Conservation (phyloP, 306 rosid species). For the Hippophae tibetana region DNA sequence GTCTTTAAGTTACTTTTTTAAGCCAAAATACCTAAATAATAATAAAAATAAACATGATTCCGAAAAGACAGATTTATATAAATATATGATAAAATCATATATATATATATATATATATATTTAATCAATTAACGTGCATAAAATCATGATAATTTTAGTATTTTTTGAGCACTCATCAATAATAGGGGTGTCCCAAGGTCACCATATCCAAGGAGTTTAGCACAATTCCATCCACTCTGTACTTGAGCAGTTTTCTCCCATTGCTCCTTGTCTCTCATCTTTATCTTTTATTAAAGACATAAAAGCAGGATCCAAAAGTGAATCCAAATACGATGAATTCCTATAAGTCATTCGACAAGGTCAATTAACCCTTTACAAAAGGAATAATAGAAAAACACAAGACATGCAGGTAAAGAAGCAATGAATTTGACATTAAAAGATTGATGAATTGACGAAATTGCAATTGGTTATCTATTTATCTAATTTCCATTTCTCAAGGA, state of each 20-base stretch:
- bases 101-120: no score
- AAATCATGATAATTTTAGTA: no score
- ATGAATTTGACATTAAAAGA: neutral
- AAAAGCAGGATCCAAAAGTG: constrained; percentile 94
- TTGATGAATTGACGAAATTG: neutral
- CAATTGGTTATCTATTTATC: no score
- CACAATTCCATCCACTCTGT: constrained; percentile 69
- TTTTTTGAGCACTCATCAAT: no score
- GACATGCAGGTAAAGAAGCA: neutral
- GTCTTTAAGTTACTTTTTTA: no score
- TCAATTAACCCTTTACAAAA: constrained; percentile 7
- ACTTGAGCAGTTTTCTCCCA: constrained; percentile 97
- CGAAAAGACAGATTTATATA: no score
- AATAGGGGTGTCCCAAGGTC: constrained; percentile 57
- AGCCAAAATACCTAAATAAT: no score
- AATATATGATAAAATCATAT: no score
- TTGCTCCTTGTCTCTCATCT: constrained; percentile 88
- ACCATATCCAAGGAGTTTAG: constrained; percentile 81
- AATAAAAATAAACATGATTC: no score
- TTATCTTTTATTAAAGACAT: constrained; percentile 98
- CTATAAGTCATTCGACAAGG: constrained; percentile 31
- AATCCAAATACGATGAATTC: constrained; percentile 69
- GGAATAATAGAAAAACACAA: neutral
- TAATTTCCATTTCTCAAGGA: no score
- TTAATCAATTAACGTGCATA: no score